Evolutionary conservation across 2,329 filamentous ascomycete genomes (phyloP), one percentile per base, ranked within the genome.

Genomic region (Corynespora cassiicola): DNA sequence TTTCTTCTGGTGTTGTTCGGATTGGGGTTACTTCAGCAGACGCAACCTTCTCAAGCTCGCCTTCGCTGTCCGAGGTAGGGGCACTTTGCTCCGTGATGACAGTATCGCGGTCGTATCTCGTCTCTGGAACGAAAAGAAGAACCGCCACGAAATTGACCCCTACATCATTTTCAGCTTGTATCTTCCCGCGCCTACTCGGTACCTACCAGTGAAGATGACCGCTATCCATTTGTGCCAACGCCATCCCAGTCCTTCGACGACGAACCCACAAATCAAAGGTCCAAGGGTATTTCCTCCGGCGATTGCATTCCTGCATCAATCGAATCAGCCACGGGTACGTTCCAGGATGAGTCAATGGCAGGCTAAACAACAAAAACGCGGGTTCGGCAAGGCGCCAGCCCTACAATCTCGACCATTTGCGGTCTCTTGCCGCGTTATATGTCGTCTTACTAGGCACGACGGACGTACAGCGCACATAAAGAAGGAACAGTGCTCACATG

Each of bases 221-320:
- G 51, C 42, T 12, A 68, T 64, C 56, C 66, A 68, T 33, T 70
- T 70, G 26, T 69, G 63, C 54, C 66, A 69, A 2, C 68, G 47
- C 67, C 66, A 70, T 11, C 53, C 55, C 3, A 68, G 45, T 6
- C 53, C 52, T n/a, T 63, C 54, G 6, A 68, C 52, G 8, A 71
- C 54, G 38, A 70, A 70, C 3, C 67, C 68, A 22, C 68, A 71
- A 15, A 71, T 63, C 14, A 71, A 35, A 6, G 66, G 68, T 0
- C 69, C 68, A 12, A 72, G 41, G 2, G 65, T 68, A 39, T 71
- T 70, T 6, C 68, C 68, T 6, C 65, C 62, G 10, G 58, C 47
- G 27, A 70, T 70, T 3, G 60, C 54, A 36, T 64, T 66, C 48
- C 45, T 51, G 12, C n/a, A n/a, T n/a, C n/a, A n/a, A n/a, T n/a